phyloP scores from a whole-genome alignment of 805 yeast species.

The Naumovozyma dairenensis region DNA sequence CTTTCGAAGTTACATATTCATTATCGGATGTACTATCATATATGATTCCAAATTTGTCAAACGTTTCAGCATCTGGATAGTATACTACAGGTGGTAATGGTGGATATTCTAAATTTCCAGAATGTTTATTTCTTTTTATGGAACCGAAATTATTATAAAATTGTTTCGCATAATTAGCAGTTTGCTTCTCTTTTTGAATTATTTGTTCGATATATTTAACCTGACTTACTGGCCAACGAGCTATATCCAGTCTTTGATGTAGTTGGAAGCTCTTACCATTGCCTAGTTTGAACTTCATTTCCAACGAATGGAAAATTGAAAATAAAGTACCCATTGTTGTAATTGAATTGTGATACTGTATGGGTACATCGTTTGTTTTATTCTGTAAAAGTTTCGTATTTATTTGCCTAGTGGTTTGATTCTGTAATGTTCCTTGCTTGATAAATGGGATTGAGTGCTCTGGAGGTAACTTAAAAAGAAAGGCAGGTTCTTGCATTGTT shows the following conservation, averaged over 20 bases:
- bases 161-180: conserved; percentile 31
- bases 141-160: conserved; percentile 31
- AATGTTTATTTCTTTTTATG: conserved; percentile 24
- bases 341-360: conserved; percentile 38
- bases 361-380: conserved; percentile 24
- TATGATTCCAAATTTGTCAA: conserved; percentile 15
- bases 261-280: conserved; percentile 43
- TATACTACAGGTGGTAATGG: conserved; percentile 28
- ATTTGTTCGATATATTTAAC: conserved; percentile 42
- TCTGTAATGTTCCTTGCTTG: neutral
- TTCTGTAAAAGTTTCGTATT: conserved; percentile 24
- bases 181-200: conserved; percentile 43
- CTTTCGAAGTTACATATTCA: too few relatives aligned
- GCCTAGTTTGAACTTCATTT: conserved; percentile 38
- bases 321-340: conserved; percentile 37
- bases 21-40: too few relatives aligned
- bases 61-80: conserved; percentile 14
- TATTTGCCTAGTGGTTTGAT: neutral
- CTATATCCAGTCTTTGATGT: conserved; percentile 42
- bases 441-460: neutral
- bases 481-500: conserved; percentile 25
- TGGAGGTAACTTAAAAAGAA: conserved; percentile 14
- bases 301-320: conserved; percentile 41
- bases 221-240: conserved; percentile 42
- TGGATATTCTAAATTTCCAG: conserved; percentile 28